Evolutionary conservation across 208 protist species (phyloP), one percentile per base, ranked within the genome.

Genomic region (Crithidia sp.): DNA sequence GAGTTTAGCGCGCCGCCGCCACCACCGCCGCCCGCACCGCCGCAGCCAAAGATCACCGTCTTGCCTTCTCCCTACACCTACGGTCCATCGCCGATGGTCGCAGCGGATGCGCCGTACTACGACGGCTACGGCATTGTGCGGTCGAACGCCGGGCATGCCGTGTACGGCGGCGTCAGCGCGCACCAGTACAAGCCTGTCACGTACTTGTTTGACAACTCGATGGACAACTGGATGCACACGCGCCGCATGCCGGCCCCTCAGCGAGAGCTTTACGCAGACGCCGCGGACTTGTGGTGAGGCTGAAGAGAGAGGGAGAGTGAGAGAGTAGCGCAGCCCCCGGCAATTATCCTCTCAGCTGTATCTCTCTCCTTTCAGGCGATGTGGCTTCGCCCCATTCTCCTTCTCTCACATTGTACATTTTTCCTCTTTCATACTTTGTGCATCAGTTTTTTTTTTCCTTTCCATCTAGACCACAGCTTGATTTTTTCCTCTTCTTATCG

Each of bases 141-240:
- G 50, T 28, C 37, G 19, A 3, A 8, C 44, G n/a, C 7, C 17
- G 12, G 0, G 2, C 40, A n/a, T n/a, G 4, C 17, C 13, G 12
- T 39, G 14, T 37, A 68, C 16, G 64, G 40, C 14, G 47, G 67
- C 39, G 67, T 73, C 9, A 49, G 52, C 16, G 52, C 54, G n/a
- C 67, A 79, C 39, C 66, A 54, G 16, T 73, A 79, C 47, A 79
- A 79, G 61, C 74, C 74, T 4, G 67, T 79, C 36, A 70, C 74
- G 17, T 79, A 79, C 67, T 57, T 79, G 66, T 79, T 79, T 57
- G 74, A 79, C 61, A 73, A 58, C 36, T 44, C 74, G 16, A 70
- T 69, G 54, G 67, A 73, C 54, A 61, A 60, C 45, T 79, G 74
- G 74, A 13, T 68, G 40, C 53, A 45, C 13, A 37, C 53, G 45